Evolutionary conservation across 208 protist species (phyloP).

Genomic region (Trypanosoma caninum): DNA sequence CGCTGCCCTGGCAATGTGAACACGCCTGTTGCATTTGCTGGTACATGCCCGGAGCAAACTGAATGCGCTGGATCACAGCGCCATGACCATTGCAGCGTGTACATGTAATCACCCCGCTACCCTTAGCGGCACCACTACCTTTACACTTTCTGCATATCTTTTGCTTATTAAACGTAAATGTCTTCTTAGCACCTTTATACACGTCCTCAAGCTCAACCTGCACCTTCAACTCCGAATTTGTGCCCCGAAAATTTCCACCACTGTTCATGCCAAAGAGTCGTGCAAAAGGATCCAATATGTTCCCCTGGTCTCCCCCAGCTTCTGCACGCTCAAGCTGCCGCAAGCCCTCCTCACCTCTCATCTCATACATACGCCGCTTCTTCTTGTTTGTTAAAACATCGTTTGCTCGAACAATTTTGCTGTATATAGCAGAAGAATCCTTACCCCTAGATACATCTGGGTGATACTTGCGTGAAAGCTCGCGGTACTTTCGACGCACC

Average conservation of each 20-base stretch:
- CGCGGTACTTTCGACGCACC: constrained; percentile 75
- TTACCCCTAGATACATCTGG: constrained; percentile 69
- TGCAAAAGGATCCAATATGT: constrained; percentile 40
- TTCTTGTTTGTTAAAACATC: constrained; percentile 87
- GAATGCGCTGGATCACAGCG: constrained; percentile 57
- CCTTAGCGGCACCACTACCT: constrained; percentile 42
- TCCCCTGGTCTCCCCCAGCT: constrained; percentile 19
- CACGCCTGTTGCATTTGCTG: constrained; percentile 80
- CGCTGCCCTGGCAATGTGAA: constrained; percentile 78
- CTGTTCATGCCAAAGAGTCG: constrained; percentile 48
- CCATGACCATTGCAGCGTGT: constrained; percentile 56
- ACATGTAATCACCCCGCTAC: constrained; percentile 36
- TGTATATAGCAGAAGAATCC: constrained; percentile 63
- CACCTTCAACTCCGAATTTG: constrained; percentile 71
- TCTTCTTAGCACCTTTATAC: constrained; percentile 86
- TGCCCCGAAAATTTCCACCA: constrained; percentile 54
- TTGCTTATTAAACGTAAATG: constrained; percentile 80
- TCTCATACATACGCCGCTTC: constrained; percentile 92
- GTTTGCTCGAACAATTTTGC: constrained; percentile 82
- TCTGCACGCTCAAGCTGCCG: constrained; percentile 58
- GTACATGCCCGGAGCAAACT: constrained; percentile 69
- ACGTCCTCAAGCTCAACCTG: constrained; percentile 88
- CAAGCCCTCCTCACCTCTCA: constrained; percentile 84
- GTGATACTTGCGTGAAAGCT: constrained; percentile 75
- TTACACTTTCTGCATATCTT: constrained; percentile 82